A percentile compares a stretch with the other conserved stretches of the same genome.
These are phyloP conservation scores for Syncephalastrum racemosum DNA, from an alignment of 371 early-diverging fungal genomes.

Conservation along the genomic window DNA sequence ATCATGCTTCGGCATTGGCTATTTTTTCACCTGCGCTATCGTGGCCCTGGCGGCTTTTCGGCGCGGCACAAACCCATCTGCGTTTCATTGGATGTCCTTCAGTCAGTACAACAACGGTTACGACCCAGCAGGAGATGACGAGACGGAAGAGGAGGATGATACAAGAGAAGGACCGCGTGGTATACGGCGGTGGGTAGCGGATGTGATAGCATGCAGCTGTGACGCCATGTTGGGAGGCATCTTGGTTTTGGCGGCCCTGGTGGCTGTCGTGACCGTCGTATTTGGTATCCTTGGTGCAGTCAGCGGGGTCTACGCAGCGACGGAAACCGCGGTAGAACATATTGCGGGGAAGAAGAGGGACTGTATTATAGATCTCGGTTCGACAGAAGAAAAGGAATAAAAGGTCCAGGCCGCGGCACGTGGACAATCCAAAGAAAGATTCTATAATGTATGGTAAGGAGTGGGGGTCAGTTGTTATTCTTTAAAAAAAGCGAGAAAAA, in stretches of 20 bases:
- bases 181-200: neutral
- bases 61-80: constrained; percentile 1
- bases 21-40: constrained; percentile 10
- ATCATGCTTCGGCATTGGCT: constrained; percentile 21
- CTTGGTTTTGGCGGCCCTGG: constrained; percentile 18
- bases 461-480: too few species aligned
- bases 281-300: constrained; percentile 30
- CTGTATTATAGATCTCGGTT: neutral
- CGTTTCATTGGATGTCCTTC: constrained; percentile 2
- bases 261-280: constrained; percentile 14
- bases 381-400: neutral
- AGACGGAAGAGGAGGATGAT: too few species aligned
- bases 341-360: constrained; percentile 16
- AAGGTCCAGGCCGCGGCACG: too few species aligned
- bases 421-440: too few species aligned
- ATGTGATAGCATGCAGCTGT: constrained; percentile 24
- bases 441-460: too few species aligned
- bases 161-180: too few species aligned
- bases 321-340: constrained; percentile 22
- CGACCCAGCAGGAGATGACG: constrained; percentile 10
- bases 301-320: constrained; percentile 21
- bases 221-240: constrained; percentile 27
- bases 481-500: too few species aligned
- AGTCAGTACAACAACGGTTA: constrained; percentile 8
- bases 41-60: neutral